Evolutionary conservation across 805 yeast species (phyloP).

Genomic region (Limtongia smithiae): DNA sequence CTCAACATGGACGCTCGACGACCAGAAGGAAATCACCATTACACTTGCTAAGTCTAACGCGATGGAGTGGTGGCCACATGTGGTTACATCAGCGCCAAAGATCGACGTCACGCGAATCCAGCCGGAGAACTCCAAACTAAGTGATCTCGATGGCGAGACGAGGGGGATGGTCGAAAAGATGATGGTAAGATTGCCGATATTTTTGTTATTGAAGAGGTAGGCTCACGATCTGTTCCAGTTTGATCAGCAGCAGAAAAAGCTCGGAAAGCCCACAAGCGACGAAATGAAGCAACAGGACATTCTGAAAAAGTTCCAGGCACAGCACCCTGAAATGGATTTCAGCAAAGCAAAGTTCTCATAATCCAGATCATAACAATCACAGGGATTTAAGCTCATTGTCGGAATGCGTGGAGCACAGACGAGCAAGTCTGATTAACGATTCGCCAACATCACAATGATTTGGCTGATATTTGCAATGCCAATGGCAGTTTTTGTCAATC

Average conservation of each 20-base stretch:
- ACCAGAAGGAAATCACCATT: slow-evolving; percentile 38
- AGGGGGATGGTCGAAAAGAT: slow-evolving; percentile 46
- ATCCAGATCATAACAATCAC: too few species aligned
- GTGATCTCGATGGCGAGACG: slow-evolving; percentile 44
- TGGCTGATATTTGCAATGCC: too few species aligned
- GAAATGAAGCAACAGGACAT: slow-evolving; percentile 38
- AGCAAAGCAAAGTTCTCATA: slow-evolving; percentile 36
- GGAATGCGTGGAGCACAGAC: too few species aligned
- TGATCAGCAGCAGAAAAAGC: slow-evolving; percentile 44
- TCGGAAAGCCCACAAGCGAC: slow-evolving; percentile 41
- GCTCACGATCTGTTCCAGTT: slow-evolving; percentile 21
- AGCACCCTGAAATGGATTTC: slow-evolving; percentile 46
- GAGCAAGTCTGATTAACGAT: too few species aligned
- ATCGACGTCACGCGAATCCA: slow-evolving; percentile 42
- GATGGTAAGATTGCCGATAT: too few species aligned
- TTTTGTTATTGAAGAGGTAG: not conserved
- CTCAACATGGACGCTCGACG: slow-evolving; percentile 45
- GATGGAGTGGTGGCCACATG: slow-evolving; percentile 49
- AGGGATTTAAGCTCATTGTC: too few species aligned
- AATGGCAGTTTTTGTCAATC: too few species aligned
- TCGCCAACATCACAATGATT: too few species aligned
- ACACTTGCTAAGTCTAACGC: slow-evolving; percentile 40
- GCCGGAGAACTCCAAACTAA: slow-evolving; percentile 43
- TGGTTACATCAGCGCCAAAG: slow-evolving; percentile 42
- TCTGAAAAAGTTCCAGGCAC: slow-evolving; percentile 41